Evolutionary conservation across 1,284 basidiomycete species (phyloP).

Genomic region (Irpex sp.): DNA sequence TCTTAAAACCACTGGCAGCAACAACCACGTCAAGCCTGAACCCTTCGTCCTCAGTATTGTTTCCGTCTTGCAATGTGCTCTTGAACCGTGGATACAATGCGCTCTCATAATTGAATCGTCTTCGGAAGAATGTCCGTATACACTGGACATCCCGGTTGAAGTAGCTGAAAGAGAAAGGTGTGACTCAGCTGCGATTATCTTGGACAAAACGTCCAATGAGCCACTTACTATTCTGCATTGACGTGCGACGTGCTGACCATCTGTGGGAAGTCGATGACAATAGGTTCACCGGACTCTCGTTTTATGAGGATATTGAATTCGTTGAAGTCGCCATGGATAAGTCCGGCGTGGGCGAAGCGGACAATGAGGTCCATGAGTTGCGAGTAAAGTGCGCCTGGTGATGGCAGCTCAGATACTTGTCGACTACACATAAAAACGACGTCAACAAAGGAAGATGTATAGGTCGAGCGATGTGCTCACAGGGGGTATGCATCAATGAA

Average conservation of each 20-base stretch:
- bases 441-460: conserved; percentile 4
- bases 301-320: conserved; percentile 98
- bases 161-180: conserved; percentile 64
- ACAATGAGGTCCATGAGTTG: conserved; percentile 95
- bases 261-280: conserved; percentile 99
- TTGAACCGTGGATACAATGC: conserved; percentile 81
- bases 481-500: conserved; percentile 95
- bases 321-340: conserved; percentile 99
- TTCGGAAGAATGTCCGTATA: conserved; percentile 90
- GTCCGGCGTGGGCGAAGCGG: conserved; percentile 86
- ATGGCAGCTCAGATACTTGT: conserved; percentile 81
- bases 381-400: conserved; percentile 89
- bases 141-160: conserved; percentile 99
- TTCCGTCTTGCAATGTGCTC: conserved; percentile 48
- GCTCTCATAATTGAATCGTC: conserved; percentile 93
- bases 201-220: too few relatives aligned
- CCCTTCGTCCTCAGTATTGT: conserved; percentile 34
- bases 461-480: conserved; percentile 40
- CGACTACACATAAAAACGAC: conserved; percentile 49
- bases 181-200: too few relatives aligned
- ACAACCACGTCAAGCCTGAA: conserved; percentile 87
- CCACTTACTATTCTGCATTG: conserved; percentile 87
- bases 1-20: conserved; percentile 87
- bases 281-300: conserved; percentile 76
- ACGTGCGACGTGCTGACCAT: conserved; percentile 98